phyloP scores from a whole-genome alignment of 768 basidiomycete genomes.

The Pluteus cervinus region DNA sequence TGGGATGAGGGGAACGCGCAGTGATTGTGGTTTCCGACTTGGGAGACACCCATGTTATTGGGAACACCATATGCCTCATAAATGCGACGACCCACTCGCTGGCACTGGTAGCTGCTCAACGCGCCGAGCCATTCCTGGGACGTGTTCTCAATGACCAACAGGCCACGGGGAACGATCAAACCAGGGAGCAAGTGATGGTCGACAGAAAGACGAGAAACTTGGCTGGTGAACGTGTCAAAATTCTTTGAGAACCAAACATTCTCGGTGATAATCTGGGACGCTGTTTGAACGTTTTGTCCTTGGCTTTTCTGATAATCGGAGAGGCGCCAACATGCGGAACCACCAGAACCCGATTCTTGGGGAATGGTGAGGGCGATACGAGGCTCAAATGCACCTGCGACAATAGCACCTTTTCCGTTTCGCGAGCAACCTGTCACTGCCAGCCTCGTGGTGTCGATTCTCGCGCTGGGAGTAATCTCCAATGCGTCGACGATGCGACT shows the following conservation, averaged over 20 bases:
- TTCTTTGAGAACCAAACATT: slow-evolving; percentile 50
- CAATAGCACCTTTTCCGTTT: slow-evolving; percentile 50
- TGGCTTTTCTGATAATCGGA: slow-evolving; percentile 35
- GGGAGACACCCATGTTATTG: slow-evolving; percentile 45
- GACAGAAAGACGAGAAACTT: slow-evolving; percentile 37
- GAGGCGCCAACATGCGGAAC: slow-evolving; percentile 48
- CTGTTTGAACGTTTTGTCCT: slow-evolving; percentile 40
- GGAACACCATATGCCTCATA: slow-evolving; percentile 44
- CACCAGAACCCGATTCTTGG: slow-evolving; percentile 53
- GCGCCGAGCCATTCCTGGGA: slow-evolving; percentile 52
- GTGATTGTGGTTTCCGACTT: slow-evolving; percentile 48
- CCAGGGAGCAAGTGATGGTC: slow-evolving; percentile 51
- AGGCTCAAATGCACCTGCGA: slow-evolving; percentile 48
- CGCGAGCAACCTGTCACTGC: slow-evolving; percentile 51
- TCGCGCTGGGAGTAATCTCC: slow-evolving; percentile 33
- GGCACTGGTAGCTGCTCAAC: slow-evolving; percentile 42
- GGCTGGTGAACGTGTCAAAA: slow-evolving; percentile 39
- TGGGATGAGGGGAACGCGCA: slow-evolving; percentile 47
- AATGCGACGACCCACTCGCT: slow-evolving; percentile 43
- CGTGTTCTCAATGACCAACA: slow-evolving; percentile 51
- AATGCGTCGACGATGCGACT: slow-evolving; percentile 52
- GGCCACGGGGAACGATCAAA: slow-evolving; percentile 43
- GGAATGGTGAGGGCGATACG: slow-evolving; percentile 52
- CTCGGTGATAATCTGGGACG: slow-evolving; percentile 45
- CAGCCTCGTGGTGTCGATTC: slow-evolving; percentile 38